These are phyloP conservation scores for Metschnikowia colocasiae DNA, from an alignment of 805 yeast genomes.

Conservation along the genomic window DNA sequence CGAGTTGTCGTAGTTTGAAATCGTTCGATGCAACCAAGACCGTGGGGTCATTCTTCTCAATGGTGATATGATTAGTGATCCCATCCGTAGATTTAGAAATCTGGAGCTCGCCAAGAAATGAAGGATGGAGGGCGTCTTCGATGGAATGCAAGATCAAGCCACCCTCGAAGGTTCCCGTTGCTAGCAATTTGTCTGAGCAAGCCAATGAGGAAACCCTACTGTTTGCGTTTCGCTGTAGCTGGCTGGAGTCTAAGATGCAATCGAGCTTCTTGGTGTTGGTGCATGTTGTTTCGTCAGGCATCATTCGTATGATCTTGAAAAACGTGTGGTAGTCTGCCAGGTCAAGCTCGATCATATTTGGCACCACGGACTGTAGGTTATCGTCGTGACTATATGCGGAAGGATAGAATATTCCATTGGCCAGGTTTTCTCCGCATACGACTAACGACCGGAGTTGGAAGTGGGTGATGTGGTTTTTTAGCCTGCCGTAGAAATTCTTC, in stretches of 20 bases:
- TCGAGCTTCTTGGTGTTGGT: conserved; percentile 28
- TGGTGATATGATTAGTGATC: conserved; percentile 48
- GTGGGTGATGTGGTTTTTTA: conserved; percentile 51
- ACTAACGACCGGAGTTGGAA: conserved; percentile 55
- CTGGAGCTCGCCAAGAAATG: conserved; percentile 30
- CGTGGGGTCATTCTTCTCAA: conserved; percentile 28
- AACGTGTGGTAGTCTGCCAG: conserved; percentile 26
- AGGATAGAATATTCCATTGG: conserved; percentile 39
- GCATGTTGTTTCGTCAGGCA: conserved; percentile 24
- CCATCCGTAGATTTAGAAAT: conserved; percentile 46
- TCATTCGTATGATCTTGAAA: conserved; percentile 35
- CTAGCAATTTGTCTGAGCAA: conserved; percentile 39
- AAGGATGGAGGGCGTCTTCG: conserved; percentile 19
- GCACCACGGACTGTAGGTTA: conserved; percentile 23
- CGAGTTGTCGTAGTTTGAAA: conserved; percentile 38
- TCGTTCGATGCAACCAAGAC: conserved; percentile 53
- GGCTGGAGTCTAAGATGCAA: conserved; percentile 37
- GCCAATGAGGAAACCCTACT: conserved; percentile 48
- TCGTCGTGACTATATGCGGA: conserved; percentile 32
- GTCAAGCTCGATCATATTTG: conserved; percentile 15
- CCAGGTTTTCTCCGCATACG: conserved; percentile 31
- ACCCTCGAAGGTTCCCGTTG: conserved; percentile 56
- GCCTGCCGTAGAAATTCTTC: conserved; percentile 37
- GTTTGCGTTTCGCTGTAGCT: conserved; percentile 25
- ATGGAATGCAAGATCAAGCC: conserved; percentile 41